Conservation (phyloP, 331 rosid genomes). For the Acacia pycnantha region DNA sequence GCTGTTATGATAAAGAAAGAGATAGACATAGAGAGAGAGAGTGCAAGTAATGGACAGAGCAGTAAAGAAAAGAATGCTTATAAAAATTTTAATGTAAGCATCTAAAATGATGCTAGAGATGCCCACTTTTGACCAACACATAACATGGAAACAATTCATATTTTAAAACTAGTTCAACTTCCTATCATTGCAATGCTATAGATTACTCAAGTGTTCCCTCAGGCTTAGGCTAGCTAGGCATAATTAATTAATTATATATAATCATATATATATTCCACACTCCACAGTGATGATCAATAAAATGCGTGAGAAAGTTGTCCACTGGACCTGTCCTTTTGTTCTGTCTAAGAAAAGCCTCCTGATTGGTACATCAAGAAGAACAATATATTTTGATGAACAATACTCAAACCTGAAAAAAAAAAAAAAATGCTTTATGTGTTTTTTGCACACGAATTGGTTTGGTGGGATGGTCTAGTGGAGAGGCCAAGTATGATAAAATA, state of each 20-base stretch:
- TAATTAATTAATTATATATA: too few relatives aligned
- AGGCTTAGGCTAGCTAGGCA: constrained; percentile 20
- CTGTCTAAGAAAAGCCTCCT: neutral
- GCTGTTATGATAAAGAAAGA: constrained; percentile 25
- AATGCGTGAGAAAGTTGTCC: constrained; percentile 39
- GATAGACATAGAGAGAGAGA: constrained; percentile 26
- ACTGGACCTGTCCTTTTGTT: constrained; percentile 21
- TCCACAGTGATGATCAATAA: neutral
- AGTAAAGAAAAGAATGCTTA: constrained; percentile 46
- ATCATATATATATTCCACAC: constrained; percentile 12
- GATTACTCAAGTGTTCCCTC: constrained; percentile 37
- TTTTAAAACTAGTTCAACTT: constrained; percentile 25
- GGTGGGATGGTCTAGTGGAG: constrained; percentile 25
- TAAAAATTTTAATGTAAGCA: constrained; percentile 37
- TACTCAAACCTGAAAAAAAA: neutral
- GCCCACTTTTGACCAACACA: constrained; percentile 70
- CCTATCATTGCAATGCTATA: constrained; percentile 44
- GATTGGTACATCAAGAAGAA: neutral
- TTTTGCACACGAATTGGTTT: neutral
- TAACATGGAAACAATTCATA: constrained; percentile 23
- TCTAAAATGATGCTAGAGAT: constrained; percentile 60
- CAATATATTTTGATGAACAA: constrained; percentile 4
- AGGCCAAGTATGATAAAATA: constrained; percentile 15
- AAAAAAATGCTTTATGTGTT: neutral
- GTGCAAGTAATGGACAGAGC: constrained; percentile 54